Base-by-base conservation (phyloP, 495 filamentous ascomycete genomes). In the Neurospora sp. region DNA sequence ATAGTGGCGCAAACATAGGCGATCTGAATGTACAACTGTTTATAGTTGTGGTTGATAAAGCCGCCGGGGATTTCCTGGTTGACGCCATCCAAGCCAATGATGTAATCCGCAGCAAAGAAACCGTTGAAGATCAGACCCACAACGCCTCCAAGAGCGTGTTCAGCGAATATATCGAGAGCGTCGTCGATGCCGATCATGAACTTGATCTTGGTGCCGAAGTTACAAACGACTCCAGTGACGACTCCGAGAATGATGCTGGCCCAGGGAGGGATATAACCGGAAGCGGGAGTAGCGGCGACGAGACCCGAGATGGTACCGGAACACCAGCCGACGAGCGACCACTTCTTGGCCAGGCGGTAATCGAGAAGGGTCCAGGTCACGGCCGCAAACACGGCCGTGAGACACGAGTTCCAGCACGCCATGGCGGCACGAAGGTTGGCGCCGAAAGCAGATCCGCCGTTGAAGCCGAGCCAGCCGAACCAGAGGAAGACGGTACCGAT, bases 391-490 rank as follows among this genome's bases (percentile, higher is more conserved):
- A 91, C 92, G 74, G 94, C 96, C 31, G 94, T 94, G 76, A 98
- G 78, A 84, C 96, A 97, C 53, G 91, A 91, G 87, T 98, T 98
- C 93, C 94, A 97, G 89, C 93, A 98, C 41, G 96, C 94, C 91
- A 98, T 96, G 70, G 91, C 88, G 31, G 96, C 96, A 73, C 96
- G 92, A 68, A 99, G 86, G 84, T 98, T 99, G 72, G 96, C 92
- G 78, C 96, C 96, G 77, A 98, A 97, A n/a, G 96, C 83, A 9
- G 95, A 98, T 68, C 96, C 96, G 76, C 96, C 96, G 86, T 99
- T 98, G 88, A 99, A 99, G 48, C 94, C 96, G 74, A 99, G 86
- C 96, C 96, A 98, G 78, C 96, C 96, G 80, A 98, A 97, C 95
- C 95, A 98, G 68, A 99, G 92, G 79, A 99, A 89, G 71, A 96